Percentiles rank a stretch among this genome's conserved stretches.
phyloP scores from a whole-genome alignment of 768 basidiomycete genomes.

The Candolleomyces eurysporus region DNA sequence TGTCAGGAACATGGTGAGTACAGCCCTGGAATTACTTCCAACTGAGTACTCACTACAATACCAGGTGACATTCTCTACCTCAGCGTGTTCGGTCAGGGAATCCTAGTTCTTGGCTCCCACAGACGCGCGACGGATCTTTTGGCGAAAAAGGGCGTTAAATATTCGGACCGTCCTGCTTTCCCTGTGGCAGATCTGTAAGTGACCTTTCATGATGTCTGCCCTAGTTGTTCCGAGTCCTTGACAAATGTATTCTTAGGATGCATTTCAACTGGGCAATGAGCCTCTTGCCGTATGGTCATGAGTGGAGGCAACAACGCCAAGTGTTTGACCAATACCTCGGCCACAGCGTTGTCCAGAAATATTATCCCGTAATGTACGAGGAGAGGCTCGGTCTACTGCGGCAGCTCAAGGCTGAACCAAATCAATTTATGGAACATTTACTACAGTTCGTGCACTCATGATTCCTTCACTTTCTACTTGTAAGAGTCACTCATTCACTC shows the following conservation, averaged over 20 bases:
- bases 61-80: no score
- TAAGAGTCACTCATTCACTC: background rate
- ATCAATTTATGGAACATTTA: background rate
- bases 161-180: no score
- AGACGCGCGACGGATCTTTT: no score
- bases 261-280: conserved; percentile 2
- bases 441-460: background rate
- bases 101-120: no score
- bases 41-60: background rate
- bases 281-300: conserved; percentile 18
- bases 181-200: no score
- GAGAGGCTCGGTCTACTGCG: background rate
- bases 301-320: conserved; percentile 21
- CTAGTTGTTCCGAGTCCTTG: no score
- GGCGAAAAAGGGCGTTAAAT: no score
- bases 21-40: background rate
- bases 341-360: conserved; percentile 10
- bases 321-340: conserved; percentile 25
- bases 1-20: background rate
- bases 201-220: no score
- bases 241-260: background rate
- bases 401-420: background rate
- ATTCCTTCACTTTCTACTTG: background rate
- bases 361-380: conserved; percentile 13
- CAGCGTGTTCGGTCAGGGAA: no score